These are phyloP conservation scores for Cordia subcordata DNA, from an alignment of 257 asterid genomes.

Conservation along the genomic window DNA sequence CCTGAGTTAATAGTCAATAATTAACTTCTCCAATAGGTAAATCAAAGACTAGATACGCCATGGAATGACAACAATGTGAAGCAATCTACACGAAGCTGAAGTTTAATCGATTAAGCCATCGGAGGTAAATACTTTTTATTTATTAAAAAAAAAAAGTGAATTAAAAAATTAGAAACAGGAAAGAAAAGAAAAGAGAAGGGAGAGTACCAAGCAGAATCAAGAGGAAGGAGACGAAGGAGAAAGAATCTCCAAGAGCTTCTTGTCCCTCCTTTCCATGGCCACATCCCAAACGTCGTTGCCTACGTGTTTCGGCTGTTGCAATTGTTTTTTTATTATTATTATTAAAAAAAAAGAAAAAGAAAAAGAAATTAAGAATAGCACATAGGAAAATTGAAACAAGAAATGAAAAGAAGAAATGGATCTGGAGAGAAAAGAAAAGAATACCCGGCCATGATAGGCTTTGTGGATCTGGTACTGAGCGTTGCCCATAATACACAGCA, in stretches of 20 bases:
- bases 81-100: too few species aligned
- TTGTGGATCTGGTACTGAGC: constrained; percentile 83
- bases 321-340: background rate
- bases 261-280: constrained; percentile 87
- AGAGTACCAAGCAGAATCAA: constrained; percentile 1
- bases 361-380: background rate
- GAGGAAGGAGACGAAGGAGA: constrained; percentile 39
- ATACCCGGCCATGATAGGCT: constrained; percentile 90
- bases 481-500: constrained; percentile 93
- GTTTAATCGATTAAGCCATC: too few species aligned
- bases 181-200: background rate
- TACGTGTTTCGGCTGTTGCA: constrained; percentile 78
- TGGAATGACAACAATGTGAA: too few species aligned
- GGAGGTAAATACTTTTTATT: too few species aligned
- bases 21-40: too few species aligned
- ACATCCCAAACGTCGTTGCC: constrained; percentile 87
- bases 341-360: background rate
- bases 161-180: constrained; percentile 2
- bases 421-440: background rate
- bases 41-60: too few species aligned
- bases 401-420: constrained; percentile 2
- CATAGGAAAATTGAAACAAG: background rate
- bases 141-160: background rate
- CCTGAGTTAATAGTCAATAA: too few species aligned
- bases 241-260: constrained; percentile 68